Conservation (phyloP, 1,139 yeast species). For the Scheffersomyces titani region DNA sequence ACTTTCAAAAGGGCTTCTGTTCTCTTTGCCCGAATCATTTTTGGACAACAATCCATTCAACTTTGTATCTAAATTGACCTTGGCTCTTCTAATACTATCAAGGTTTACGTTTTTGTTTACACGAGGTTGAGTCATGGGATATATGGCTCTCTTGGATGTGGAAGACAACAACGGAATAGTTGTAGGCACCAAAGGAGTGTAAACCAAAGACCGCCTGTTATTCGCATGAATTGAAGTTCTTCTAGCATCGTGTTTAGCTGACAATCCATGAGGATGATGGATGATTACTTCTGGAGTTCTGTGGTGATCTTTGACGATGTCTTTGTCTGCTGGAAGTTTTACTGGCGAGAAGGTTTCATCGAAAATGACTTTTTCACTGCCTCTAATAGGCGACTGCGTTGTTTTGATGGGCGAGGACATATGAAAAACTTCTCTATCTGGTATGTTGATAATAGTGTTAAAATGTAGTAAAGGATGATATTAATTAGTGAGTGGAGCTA, state of each 20-base stretch:
- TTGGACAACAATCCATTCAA: constrained; percentile 4
- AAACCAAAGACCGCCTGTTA: constrained; percentile 10
- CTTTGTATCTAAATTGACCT: constrained; percentile 8
- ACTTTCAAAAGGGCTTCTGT: constrained; percentile 18
- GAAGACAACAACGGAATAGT: constrained; percentile 5
- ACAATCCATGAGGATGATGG: constrained; percentile 51
- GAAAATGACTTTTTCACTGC: not conserved
- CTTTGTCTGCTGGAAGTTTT: constrained; percentile 11
- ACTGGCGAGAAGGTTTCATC: constrained; percentile 18
- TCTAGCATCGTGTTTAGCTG: constrained; percentile 31
- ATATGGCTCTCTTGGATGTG: constrained; percentile 3
- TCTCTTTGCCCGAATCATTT: constrained; percentile 21
- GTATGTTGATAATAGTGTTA: not conserved
- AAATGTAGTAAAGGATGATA: not conserved
- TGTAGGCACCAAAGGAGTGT: constrained; percentile 7
- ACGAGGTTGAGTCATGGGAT: constrained; percentile 15
- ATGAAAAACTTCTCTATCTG: not conserved
- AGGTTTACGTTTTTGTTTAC: constrained; percentile 10
- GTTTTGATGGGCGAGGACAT: constrained; percentile 7
- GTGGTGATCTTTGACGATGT: constrained; percentile 5
- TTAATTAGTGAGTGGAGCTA: not conserved
- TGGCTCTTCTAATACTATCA: constrained; percentile 13
- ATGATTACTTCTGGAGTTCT: constrained; percentile 16
- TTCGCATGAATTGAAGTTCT: constrained; percentile 27
- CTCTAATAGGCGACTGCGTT: not conserved